These are phyloP conservation scores for Lasiosphaeris hirsuta DNA, from an alignment of 495 filamentous ascomycete genomes.

Conservation along the genomic window DNA sequence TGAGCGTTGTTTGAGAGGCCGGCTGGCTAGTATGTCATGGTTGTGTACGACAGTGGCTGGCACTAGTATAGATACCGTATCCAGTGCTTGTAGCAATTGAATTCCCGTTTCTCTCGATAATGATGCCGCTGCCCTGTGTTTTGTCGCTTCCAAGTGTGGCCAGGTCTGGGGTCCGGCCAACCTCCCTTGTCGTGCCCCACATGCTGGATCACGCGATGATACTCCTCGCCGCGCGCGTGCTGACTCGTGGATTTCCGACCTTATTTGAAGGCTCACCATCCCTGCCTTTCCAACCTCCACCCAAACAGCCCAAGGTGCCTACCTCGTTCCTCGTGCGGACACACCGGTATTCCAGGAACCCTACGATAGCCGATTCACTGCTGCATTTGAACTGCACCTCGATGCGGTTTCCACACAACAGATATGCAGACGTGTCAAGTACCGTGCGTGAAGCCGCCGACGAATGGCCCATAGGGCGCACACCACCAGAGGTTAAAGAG, in stretches of 20 bases:
- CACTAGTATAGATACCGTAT: too few species aligned
- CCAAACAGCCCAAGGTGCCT: neutral
- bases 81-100: too few species aligned
- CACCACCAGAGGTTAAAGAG: constrained; percentile 6
- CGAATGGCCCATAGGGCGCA: constrained; percentile 2
- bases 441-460: neutral
- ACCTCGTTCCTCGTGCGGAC: constrained; percentile 4
- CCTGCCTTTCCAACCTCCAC: constrained; percentile 2
- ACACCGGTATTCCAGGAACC: constrained; percentile 4
- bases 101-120: constrained; percentile 2
- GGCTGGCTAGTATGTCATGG: neutral
- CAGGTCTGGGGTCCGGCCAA: neutral
- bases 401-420: constrained; percentile 3
- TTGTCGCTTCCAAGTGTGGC: neutral
- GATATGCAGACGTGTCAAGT: constrained; percentile 3
- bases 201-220: neutral
- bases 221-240: neutral
- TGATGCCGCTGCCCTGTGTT: neutral
- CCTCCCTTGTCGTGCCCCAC: constrained; percentile 1
- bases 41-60: neutral
- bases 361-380: constrained; percentile 1
- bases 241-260: constrained; percentile 1
- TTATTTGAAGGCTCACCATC: neutral
- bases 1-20: neutral
- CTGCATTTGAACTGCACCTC: constrained; percentile 1